phyloP scores from a whole-genome alignment of 768 basidiomycete species.

The Tricholoma saponaceum region DNA sequence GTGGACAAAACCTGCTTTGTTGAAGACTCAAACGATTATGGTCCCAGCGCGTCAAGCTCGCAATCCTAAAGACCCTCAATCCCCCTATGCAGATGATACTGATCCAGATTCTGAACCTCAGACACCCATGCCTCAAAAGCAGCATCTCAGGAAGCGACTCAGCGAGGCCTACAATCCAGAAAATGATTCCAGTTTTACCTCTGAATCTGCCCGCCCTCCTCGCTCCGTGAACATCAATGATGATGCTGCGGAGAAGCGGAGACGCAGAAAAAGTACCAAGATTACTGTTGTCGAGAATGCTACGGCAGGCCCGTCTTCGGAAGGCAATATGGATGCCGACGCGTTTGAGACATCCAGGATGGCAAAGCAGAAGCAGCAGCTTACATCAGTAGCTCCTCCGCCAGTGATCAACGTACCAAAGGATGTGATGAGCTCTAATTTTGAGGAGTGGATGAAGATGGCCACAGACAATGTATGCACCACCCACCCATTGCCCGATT shows the following conservation, averaged over 20 bases:
- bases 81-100: slow-evolving; percentile 32
- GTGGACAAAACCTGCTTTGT: slow-evolving; percentile 33
- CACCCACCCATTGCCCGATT: slow-evolving; percentile 4
- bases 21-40: slow-evolving; percentile 39
- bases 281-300: slow-evolving; percentile 50
- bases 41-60: slow-evolving; percentile 36
- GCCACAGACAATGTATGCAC: slow-evolving; percentile 93
- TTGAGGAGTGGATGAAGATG: slow-evolving; percentile 99
- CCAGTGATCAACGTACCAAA: slow-evolving; percentile 59
- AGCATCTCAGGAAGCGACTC: slow-evolving; percentile 50
- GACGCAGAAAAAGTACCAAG: slow-evolving; percentile 76
- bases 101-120: slow-evolving; percentile 36
- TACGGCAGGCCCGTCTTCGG: slow-evolving; percentile 59
- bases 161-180: slow-evolving; percentile 54
- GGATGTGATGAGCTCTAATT: slow-evolving; percentile 90
- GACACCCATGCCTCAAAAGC: slow-evolving; percentile 35
- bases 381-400: slow-evolving; percentile 57
- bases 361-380: slow-evolving; percentile 56
- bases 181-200: slow-evolving; percentile 36
- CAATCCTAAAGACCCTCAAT: slow-evolving; percentile 30
- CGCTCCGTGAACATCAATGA: slow-evolving; percentile 67
- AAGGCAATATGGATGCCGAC: slow-evolving; percentile 33
- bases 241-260: slow-evolving; percentile 83
- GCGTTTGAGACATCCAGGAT: slow-evolving; percentile 41
- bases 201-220: slow-evolving; percentile 32